Percentiles rank a stretch among this genome's conserved stretches.
These are phyloP conservation scores for Tricholoma bakamatsutake DNA, from an alignment of 768 basidiomycete genomes.

Conservation along the genomic window DNA sequence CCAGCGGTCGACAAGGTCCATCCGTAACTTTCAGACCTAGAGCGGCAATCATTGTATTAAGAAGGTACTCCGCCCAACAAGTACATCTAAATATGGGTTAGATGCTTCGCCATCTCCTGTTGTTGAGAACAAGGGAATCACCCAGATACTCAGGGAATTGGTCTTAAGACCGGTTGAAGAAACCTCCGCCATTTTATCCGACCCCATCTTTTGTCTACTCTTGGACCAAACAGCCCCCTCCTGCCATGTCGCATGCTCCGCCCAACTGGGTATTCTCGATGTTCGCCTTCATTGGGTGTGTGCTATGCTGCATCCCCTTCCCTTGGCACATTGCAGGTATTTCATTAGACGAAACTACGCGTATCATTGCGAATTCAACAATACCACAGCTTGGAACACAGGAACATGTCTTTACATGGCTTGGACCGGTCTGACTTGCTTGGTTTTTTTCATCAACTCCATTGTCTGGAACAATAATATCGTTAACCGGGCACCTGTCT, in stretches of 20 bases:
- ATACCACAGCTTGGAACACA: conserved; percentile 14
- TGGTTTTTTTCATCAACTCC: conserved; percentile 59
- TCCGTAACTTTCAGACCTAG: too few relatives aligned
- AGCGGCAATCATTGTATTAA: too few relatives aligned
- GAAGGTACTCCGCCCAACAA: too few relatives aligned
- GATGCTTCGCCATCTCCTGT: too few relatives aligned
- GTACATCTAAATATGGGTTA: too few relatives aligned
- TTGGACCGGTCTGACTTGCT: conserved; percentile 56
- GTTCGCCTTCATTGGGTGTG: conserved; percentile 53
- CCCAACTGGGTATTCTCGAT: conserved; percentile 42
- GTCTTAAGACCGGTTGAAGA: conserved; percentile 7
- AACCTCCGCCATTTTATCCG: conserved; percentile 23
- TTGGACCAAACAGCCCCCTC: conserved; percentile 10
- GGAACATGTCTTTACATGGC: conserved; percentile 66
- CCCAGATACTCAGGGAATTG: too few relatives aligned
- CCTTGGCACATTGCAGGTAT: conserved; percentile 65
- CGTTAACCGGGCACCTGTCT: conserved; percentile 48
- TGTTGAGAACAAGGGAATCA: conserved; percentile 34
- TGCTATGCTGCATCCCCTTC: conserved; percentile 52
- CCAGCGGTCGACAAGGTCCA: too few relatives aligned
- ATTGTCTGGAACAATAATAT: conserved; percentile 63
- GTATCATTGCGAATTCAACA: neutral
- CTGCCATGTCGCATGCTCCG: conserved; percentile 25
- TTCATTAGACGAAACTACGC: neutral
- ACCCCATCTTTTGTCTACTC: conserved; percentile 28